Evolutionary conservation across 2,329 filamentous ascomycete species (phyloP), one percentile per base, ranked within the genome.

Genomic region (Cercospora janseana): DNA sequence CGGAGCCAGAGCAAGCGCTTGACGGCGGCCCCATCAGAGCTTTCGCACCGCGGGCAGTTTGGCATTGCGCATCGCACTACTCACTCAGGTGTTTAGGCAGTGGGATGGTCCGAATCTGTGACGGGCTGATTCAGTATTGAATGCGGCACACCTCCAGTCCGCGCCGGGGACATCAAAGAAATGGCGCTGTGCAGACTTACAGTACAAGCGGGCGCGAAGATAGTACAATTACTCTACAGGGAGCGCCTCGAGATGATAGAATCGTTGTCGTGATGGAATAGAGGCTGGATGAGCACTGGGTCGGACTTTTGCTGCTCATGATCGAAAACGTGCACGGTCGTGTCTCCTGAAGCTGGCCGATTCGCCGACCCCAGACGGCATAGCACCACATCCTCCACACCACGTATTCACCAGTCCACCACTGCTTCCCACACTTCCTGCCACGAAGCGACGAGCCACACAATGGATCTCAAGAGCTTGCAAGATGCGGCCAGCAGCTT

Each of bases 401-500:
- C 44, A 16, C 31, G 15, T 9, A 23, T n/a, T n/a, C 34, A 20
- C 34, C 18, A 9, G 9, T 6, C 10, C 18, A 20, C n/a, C 34
- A 23, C 20, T 21, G 12, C 18, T 38, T 2, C 10, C 10, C 6
- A n/a, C 34, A 23, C 16, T n/a, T n/a, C n/a, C n/a, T n/a, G 10
- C 5, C 34, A n/a, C 34, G 7, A 12, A 15, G 16, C 18, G 34
- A 18, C 10, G 24, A 18, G n/a, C 20, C 18, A n/a, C 18, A 7
- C 68, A 63, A 95, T 95, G 90, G 88, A 96, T 79, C 79, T 94
- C 69, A 86, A 85, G 72, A 88, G 79, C 66, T 72, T 96, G 48
- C 92, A 88, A 71, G 88, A 88, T 64, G 85, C 88, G 73, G 89
- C 95, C 72, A 85, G 85, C 76, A 94, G 93, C 75, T 79, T 96